Percentiles rank a stretch among this genome's conserved stretches.
Conservation (phyloP, 2,329 filamentous ascomycete species). For the Apiospora arundinis region DNA sequence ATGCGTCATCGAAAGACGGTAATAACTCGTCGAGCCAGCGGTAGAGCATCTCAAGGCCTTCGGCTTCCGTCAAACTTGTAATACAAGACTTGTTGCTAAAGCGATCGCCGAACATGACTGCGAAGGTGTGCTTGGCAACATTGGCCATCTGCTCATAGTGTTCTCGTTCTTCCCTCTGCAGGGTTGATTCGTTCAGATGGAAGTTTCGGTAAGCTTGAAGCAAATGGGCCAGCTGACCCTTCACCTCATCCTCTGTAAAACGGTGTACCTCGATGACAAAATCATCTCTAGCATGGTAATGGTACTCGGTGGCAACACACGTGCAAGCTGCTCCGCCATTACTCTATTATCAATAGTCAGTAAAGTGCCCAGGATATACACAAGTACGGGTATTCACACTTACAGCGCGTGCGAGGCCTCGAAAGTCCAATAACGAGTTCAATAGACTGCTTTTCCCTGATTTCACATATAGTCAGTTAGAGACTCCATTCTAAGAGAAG, state of each 20-base stretch:
- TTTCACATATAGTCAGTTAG: neutral
- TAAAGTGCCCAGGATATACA: no score
- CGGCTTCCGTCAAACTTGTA: constrained; percentile 17
- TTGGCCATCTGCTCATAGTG: constrained; percentile 38
- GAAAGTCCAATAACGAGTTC: neutral
- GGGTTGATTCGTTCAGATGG: neutral
- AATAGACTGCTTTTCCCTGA: neutral
- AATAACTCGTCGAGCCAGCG: constrained; percentile 32
- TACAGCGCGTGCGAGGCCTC: neutral
- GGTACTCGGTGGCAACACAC: neutral
- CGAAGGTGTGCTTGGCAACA: constrained; percentile 46
- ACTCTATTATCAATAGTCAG: neutral
- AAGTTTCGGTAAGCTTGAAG: neutral
- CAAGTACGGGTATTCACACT: neutral
- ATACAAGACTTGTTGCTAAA: constrained; percentile 34
- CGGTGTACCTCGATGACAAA: neutral
- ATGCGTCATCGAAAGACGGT: constrained; percentile 22
- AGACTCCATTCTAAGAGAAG: neutral
- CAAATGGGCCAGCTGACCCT: neutral
- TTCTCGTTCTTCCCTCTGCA: constrained; percentile 27
- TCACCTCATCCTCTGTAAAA: neutral
- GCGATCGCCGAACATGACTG: constrained; percentile 42
- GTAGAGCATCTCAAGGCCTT: constrained; percentile 30
- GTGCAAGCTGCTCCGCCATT: constrained; percentile 5
- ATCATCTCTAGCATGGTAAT: neutral